Base-by-base conservation (phyloP, 345 rosid genomes). In the Euphorbia peplus region DNA sequence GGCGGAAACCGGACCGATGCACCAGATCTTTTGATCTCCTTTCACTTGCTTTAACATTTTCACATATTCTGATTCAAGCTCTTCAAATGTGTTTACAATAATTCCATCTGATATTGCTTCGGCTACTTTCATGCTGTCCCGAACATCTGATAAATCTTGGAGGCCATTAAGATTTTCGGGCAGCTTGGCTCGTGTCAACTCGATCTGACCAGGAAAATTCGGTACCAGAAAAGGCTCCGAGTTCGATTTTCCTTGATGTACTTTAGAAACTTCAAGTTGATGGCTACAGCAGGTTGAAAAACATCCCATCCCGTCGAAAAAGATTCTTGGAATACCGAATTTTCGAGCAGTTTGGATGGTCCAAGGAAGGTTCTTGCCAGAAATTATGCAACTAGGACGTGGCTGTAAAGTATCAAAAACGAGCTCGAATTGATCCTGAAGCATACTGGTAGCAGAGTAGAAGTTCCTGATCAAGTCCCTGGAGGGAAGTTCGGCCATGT, bases 1-100 rank as follows among this genome's bases (percentile, higher is more conserved):
- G 1, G 77, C 53, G 8, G 83, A 76, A 68, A 87, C 78, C 0
- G 89, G 87, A 21, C 87, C 88, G 3, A 87, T 4, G 37, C 82
- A 83, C 88, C 91, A 84, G 8, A 78, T 73, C 62, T 80, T 82
- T 0, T 72, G 47, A 42, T 42, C 78, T 14, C 39, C 72, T 62
- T 64, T 81, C 32, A 57, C 64, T 4, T 75, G 79, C 37, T 16
- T 68, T 60, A 82, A 86, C 51, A 65, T 70, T 67, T 72, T 51
- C 22, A 55, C 81, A 46, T 80, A 82, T 8, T 62, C 75, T n/a
- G 73, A 30, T 60, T 84, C 88, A 60, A 78, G n/a, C 60, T 81
- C 86, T 56, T 86, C 77, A 53, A 87, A 84, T 4, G 75, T 79
- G 35, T 84, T 83, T 5, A 83, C 53, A 0, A 86, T 15, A 1